Evolutionary conservation across 257 asterid genomes (phyloP).

Genomic region (Osmanthus fragrans): DNA sequence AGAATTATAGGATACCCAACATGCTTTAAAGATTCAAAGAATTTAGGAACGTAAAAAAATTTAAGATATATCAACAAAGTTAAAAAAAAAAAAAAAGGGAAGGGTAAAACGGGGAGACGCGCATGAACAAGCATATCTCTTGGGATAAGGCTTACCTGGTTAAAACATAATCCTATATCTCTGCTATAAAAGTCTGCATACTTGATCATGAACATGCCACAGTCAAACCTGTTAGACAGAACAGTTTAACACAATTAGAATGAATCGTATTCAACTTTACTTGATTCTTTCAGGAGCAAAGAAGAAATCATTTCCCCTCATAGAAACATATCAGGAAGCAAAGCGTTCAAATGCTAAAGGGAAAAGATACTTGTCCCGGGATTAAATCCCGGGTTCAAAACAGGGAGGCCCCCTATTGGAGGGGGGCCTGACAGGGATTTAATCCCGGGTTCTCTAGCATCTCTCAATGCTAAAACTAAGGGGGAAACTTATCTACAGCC

Average conservation of each 20-base stretch:
- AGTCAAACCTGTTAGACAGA: constrained; percentile 66
- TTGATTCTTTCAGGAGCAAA: constrained; percentile 7
- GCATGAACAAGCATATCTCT: constrained; percentile 4
- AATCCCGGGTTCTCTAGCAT: too few relatives aligned
- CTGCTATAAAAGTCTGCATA: constrained; percentile 93
- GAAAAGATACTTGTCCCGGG: too few relatives aligned
- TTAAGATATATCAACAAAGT: background rate
- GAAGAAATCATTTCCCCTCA: background rate
- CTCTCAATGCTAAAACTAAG: background rate
- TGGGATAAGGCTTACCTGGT: constrained; percentile 55
- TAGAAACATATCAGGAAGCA: constrained; percentile 12
- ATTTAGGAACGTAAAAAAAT: background rate
- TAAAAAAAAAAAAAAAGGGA: background rate
- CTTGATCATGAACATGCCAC: constrained; percentile 94
- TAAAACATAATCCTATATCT: constrained; percentile 72
- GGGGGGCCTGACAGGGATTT: too few relatives aligned
- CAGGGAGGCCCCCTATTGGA: too few relatives aligned
- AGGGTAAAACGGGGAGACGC: background rate
- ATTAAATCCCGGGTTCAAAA: too few relatives aligned
- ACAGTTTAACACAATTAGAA: constrained; percentile 18
- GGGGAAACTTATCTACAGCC: constrained; percentile 2
- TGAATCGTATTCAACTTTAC: background rate
- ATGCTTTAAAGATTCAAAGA: background rate
- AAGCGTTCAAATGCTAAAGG: background rate
- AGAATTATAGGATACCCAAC: background rate